phyloP scores from a whole-genome alignment of 306 rosid genomes.

The Acacia confusa region DNA sequence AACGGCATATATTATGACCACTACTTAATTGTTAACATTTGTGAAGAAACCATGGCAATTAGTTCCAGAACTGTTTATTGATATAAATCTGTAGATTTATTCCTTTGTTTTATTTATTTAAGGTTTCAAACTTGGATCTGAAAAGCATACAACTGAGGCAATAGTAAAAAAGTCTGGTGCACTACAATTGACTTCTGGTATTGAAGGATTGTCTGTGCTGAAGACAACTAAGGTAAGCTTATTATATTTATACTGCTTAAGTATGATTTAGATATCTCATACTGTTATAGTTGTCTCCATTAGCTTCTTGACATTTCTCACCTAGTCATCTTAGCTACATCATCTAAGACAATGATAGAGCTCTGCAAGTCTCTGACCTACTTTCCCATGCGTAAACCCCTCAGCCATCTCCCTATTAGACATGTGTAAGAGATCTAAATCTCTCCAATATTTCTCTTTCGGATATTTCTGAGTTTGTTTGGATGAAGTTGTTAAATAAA shows the following conservation, averaged over 20 bases:
- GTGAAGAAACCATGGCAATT: background rate
- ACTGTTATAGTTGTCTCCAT: background rate
- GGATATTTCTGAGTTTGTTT: background rate
- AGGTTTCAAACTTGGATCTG: slow-evolving; percentile 97
- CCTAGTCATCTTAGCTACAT: background rate
- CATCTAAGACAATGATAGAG: background rate
- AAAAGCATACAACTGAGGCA: slow-evolving; percentile 80
- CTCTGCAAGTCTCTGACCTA: background rate
- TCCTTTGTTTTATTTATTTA: slow-evolving; percentile 22
- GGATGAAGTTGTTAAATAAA: background rate
- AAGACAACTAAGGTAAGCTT: slow-evolving; percentile 81
- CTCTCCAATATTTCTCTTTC: background rate
- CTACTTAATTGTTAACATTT: background rate
- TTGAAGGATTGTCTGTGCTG: slow-evolving; percentile 75
- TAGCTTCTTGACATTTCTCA: background rate
- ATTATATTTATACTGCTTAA: slow-evolving; percentile 16
- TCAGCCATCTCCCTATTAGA: background rate
- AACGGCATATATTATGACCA: background rate
- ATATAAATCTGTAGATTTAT: background rate
- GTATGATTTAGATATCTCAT: background rate
- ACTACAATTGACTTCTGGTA: slow-evolving; percentile 74
- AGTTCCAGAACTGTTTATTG: background rate
- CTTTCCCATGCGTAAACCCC: background rate
- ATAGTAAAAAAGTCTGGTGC: slow-evolving; percentile 65
- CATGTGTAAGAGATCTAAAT: background rate